phyloP scores from a whole-genome alignment of 2,329 filamentous ascomycete genomes.

The Venturiaceae sp. region DNA sequence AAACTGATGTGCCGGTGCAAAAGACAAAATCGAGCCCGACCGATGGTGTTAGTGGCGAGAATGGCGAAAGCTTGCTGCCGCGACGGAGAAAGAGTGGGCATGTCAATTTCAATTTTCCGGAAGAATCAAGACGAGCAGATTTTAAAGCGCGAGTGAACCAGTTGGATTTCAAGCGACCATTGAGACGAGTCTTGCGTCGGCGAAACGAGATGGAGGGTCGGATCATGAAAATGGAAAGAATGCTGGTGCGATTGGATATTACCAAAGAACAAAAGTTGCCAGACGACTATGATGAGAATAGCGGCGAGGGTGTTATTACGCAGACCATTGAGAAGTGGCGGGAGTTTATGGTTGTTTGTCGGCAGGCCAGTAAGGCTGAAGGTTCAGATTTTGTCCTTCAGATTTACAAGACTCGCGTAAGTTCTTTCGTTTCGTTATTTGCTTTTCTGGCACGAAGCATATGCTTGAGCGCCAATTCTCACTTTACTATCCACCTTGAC shows the following conservation, averaged over 20 bases:
- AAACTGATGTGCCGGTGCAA: not conserved
- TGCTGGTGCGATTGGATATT: slow-evolving; percentile 54
- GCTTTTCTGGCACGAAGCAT: slow-evolving; percentile 19
- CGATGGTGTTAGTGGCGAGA: not conserved
- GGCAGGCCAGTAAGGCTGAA: slow-evolving; percentile 43
- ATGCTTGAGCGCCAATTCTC: not conserved
- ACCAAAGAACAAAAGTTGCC: slow-evolving; percentile 41
- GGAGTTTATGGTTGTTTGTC: slow-evolving; percentile 53
- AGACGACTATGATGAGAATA: slow-evolving; percentile 54
- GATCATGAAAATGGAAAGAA: slow-evolving; percentile 58
- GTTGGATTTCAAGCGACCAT: slow-evolving; percentile 23
- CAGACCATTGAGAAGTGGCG: slow-evolving; percentile 54
- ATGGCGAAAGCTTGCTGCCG: not conserved
- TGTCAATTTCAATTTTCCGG: slow-evolving; percentile 33
- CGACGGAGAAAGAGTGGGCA: slow-evolving; percentile 10
- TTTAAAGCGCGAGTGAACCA: slow-evolving; percentile 28
- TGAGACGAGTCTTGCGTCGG: not conserved
- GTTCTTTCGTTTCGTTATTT: not conserved
- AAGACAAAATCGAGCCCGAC: not conserved
- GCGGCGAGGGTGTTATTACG: slow-evolving; percentile 49
- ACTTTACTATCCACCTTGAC: slow-evolving; percentile 10
- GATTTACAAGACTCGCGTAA: slow-evolving; percentile 46
- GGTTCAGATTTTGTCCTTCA: slow-evolving; percentile 47
- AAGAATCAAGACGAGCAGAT: slow-evolving; percentile 26
- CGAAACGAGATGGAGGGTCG: slow-evolving; percentile 38